phyloP scores from a whole-genome alignment of 331 rosid genomes.

The Ulmus americana region DNA sequence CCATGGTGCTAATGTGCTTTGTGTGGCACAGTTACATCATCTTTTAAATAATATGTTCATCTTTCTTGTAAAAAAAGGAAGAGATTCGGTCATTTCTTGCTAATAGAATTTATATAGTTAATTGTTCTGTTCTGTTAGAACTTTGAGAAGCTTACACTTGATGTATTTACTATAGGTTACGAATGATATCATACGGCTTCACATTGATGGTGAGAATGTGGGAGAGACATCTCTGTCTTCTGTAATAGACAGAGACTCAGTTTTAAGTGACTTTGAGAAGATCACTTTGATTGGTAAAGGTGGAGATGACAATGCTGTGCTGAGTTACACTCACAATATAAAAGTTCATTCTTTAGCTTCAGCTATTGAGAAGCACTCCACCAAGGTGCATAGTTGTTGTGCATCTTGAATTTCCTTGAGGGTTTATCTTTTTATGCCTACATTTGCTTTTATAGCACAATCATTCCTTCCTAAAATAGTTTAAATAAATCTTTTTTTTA shows the following conservation, averaged over 20 bases:
- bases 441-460: background rate
- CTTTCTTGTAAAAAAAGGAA: background rate
- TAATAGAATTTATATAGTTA: background rate
- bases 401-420: constrained; percentile 10
- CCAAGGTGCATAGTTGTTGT: constrained; percentile 43
- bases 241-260: constrained; percentile 27
- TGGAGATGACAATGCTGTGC: constrained; percentile 37
- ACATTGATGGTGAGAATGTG: constrained; percentile 56
- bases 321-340: constrained; percentile 63
- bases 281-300: constrained; percentile 50
- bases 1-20: too few relatives aligned
- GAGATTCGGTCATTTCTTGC: background rate
- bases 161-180: constrained; percentile 48
- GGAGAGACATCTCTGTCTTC: constrained; percentile 44
- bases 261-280: constrained; percentile 30
- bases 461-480: constrained; percentile 13
- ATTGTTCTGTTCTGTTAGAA: constrained; percentile 4
- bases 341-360: constrained; percentile 40
- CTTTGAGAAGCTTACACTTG: constrained; percentile 19
- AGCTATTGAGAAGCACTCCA: constrained; percentile 40
- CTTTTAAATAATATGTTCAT: too few relatives aligned
- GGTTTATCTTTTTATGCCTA: background rate
- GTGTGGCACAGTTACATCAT: too few relatives aligned
- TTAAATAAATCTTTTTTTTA: background rate
- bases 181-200: constrained; percentile 49